Evolutionary conservation across 441 rosid species (phyloP).

Genomic region (Aleurites moluccanus): DNA sequence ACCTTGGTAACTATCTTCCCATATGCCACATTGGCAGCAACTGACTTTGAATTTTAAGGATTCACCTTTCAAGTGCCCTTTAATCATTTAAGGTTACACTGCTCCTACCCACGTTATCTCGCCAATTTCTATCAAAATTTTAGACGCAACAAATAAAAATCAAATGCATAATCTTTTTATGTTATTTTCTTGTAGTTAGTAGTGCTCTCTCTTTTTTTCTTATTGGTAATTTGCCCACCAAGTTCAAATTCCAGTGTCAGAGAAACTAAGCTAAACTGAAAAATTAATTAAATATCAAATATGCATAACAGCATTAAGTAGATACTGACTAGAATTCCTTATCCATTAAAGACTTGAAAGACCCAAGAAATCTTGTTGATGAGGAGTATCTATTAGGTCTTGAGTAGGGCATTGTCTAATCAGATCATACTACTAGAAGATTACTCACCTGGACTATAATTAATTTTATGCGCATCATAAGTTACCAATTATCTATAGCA

Average conservation of each 20-base stretch:
- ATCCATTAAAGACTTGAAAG: neutral
- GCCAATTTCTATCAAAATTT: neutral
- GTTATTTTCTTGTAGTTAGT: neutral
- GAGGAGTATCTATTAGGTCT: neutral
- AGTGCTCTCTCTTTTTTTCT: neutral
- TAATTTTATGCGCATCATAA: neutral
- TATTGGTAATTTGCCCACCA: neutral
- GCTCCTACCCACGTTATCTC: neutral
- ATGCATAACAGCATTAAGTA: neutral
- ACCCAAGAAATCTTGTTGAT: neutral
- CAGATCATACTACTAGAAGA: neutral
- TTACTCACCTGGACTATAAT: neutral
- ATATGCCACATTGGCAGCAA: too few species aligned
- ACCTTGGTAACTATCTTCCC: slow-evolving; percentile 1
- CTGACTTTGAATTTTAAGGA: too few species aligned
- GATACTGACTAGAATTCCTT: neutral
- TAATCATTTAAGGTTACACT: neutral
- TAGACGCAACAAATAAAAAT: too few species aligned
- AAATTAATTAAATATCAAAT: too few species aligned
- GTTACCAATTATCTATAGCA: neutral
- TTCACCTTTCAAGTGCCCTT: neutral
- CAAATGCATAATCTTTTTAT: too few species aligned
- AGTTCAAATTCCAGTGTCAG: neutral
- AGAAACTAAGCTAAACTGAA: too few species aligned
- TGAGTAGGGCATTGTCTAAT: neutral